These are phyloP conservation scores for Apiotrichum sp. DNA, from an alignment of 1,284 basidiomycete genomes.

Conservation along the genomic window DNA sequence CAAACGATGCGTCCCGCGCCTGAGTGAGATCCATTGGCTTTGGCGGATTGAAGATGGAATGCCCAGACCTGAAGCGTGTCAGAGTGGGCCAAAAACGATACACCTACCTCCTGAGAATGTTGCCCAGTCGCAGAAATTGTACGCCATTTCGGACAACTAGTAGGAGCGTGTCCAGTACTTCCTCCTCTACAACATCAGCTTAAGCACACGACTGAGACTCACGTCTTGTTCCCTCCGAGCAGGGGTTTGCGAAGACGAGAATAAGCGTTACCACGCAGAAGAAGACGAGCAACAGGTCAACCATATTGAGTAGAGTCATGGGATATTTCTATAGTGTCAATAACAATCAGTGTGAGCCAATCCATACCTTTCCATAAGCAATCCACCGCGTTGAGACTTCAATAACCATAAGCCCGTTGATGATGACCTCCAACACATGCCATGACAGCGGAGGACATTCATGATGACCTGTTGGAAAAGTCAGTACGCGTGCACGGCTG, in stretches of 20 bases:
- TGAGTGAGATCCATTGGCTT: slow-evolving; percentile 80
- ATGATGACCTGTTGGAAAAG: slow-evolving; percentile 14
- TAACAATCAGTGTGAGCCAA: not conserved
- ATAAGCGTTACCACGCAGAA: slow-evolving; percentile 83
- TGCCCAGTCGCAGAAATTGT: slow-evolving; percentile 80
- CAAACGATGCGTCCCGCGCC: slow-evolving; percentile 46
- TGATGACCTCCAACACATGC: slow-evolving; percentile 82
- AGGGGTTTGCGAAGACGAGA: slow-evolving; percentile 62
- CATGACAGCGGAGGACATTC: slow-evolving; percentile 56
- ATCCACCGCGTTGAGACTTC: slow-evolving; percentile 83
- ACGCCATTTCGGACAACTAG: slow-evolving; percentile 83
- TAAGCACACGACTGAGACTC: slow-evolving; percentile 2
- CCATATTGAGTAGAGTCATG: slow-evolving; percentile 80
- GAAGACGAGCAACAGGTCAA: slow-evolving; percentile 74
- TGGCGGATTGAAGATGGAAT: slow-evolving; percentile 84
- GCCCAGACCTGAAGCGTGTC: slow-evolving; percentile 63
- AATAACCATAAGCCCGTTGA: slow-evolving; percentile 85
- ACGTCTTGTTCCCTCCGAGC: slow-evolving; percentile 40
- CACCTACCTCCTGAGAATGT: slow-evolving; percentile 81
- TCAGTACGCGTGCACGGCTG: not conserved
- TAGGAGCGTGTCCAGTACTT: slow-evolving; percentile 80
- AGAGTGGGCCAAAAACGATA: not conserved
- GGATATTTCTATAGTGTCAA: slow-evolving; percentile 73
- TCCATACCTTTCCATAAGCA: slow-evolving; percentile 76
- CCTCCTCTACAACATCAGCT: slow-evolving; percentile 68